Base-by-base conservation (phyloP, 176 grass and related monocot species). In the Zea luxurians region DNA sequence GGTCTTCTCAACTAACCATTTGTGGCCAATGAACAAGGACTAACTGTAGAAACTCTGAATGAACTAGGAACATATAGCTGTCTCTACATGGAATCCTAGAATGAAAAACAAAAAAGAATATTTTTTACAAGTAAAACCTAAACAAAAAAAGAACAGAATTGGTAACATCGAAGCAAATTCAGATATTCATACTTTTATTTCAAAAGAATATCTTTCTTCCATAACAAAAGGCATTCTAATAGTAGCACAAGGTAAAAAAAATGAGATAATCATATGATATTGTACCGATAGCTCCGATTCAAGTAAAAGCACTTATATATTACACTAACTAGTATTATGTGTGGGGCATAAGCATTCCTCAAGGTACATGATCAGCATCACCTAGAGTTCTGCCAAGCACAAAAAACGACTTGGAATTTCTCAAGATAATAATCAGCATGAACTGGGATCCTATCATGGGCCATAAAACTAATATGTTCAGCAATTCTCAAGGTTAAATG, bases 221-320 rank as follows among this genome's bases (percentile, higher is more conserved):
- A 43, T 70, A 61, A 71, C 10, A 75, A 75, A 74, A 54, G 12
- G 1, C 10, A 67, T 44, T 54, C 71, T 54, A 37, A 8, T 53
- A 66, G 21, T 45, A 58, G 37, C 18, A n/a, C 18, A 55, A 37
- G 45, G 13, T 13, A 17, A 8, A 53, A 40, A 40, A 1, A 65
- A 42, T 74, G 73, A 55, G 8, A 66, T 54, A 75, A 36, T 34
- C 36, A 74, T 7, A 66, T 17, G 5, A 16, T 43, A 77, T 1
- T 73, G 4, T 20, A n/a, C 17, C 3, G 20, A 73, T 35, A 72
- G 21, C 53, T 66, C 15, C 57, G 38, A 17, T 37, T 48, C 27
- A n/a, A 46, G 13, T 72, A 53, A 73, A 73, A 73, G 81, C 21
- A 16, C 35, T 44, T 52, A 10, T 35, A 72, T n/a, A 84, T 66